Evolutionary conservation across 2,329 filamentous ascomycete genomes (phyloP).

Genomic region (Aspergillus costaricaensis): DNA sequence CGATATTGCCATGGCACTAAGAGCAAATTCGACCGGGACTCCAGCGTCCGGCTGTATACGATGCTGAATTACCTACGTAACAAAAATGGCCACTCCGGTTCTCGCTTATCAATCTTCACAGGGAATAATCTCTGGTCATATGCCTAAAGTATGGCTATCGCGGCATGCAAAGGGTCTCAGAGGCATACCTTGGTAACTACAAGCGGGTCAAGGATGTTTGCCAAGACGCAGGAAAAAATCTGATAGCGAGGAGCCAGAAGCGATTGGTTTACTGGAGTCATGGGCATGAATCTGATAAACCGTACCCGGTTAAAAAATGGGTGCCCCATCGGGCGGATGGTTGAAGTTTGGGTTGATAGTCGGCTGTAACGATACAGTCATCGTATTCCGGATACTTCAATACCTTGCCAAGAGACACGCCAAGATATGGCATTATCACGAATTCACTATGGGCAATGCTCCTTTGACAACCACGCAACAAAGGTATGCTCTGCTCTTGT

Average conservation of each 20-base stretch:
- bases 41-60: neutral
- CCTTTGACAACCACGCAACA: too few species aligned
- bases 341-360: too few species aligned
- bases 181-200: neutral
- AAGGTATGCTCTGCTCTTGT: too few species aligned
- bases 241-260: neutral
- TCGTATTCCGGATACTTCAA: too few species aligned
- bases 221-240: neutral
- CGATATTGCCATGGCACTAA: neutral
- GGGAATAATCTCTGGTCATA: neutral
- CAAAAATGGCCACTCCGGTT: neutral
- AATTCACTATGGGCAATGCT: too few species aligned
- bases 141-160: neutral
- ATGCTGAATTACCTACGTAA: neutral
- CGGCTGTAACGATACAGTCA: too few species aligned
- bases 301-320: neutral
- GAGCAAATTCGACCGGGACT: neutral
- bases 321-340: neutral
- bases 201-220: neutral
- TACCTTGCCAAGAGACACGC: too few species aligned
- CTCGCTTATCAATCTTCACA: neutral
- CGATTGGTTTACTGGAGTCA: neutral
- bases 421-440: too few species aligned
- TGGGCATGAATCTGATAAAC: neutral
- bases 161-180: neutral